A percentile compares a stretch with the other conserved stretches of the same genome.
Conservation (phyloP, 2,329 filamentous ascomycete species). For the Hypoxylon sp. region DNA sequence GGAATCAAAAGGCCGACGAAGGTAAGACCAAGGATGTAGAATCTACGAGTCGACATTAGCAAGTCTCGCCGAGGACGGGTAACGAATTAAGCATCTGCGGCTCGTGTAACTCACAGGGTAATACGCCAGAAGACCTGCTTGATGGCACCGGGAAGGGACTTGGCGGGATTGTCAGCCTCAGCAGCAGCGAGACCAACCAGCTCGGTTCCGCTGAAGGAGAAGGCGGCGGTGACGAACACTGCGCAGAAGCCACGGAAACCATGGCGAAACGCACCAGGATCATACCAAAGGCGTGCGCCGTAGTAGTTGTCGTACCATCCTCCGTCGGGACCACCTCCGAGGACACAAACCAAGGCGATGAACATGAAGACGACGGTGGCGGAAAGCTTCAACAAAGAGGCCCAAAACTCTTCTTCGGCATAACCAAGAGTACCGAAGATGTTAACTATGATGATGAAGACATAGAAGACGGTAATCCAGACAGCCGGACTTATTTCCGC, state of each 20-base stretch:
- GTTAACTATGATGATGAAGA: constrained; percentile 67
- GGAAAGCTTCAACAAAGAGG: constrained; percentile 69
- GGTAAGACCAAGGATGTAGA: constrained; percentile 68
- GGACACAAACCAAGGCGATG: constrained; percentile 70
- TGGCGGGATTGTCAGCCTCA: constrained; percentile 78
- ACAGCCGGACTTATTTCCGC: constrained; percentile 62
- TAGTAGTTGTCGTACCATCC: constrained; percentile 64
- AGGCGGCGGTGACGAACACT: constrained; percentile 81
- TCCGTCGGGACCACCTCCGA: constrained; percentile 70
- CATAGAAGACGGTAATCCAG: constrained; percentile 71
- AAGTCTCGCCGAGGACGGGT: neutral
- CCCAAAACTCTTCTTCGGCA: constrained; percentile 73
- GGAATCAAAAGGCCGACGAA: constrained; percentile 67
- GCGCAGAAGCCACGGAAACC: constrained; percentile 82
- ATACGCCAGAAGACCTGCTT: constrained; percentile 81
- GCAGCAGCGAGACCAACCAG: constrained; percentile 82
- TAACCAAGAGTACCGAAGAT: constrained; percentile 71
- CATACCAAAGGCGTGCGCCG: constrained; percentile 66
- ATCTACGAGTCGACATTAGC: constrained; percentile 51
- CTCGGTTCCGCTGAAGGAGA: constrained; percentile 81
- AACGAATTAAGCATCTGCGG: neutral
- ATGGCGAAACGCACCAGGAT: constrained; percentile 74
- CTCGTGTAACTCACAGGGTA: constrained; percentile 57
- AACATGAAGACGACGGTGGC: constrained; percentile 76
- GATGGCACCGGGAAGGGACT: constrained; percentile 83